Evolutionary conservation across 2,329 filamentous ascomycete genomes (phyloP).

Genomic region (Talaromyces verruculosus): DNA sequence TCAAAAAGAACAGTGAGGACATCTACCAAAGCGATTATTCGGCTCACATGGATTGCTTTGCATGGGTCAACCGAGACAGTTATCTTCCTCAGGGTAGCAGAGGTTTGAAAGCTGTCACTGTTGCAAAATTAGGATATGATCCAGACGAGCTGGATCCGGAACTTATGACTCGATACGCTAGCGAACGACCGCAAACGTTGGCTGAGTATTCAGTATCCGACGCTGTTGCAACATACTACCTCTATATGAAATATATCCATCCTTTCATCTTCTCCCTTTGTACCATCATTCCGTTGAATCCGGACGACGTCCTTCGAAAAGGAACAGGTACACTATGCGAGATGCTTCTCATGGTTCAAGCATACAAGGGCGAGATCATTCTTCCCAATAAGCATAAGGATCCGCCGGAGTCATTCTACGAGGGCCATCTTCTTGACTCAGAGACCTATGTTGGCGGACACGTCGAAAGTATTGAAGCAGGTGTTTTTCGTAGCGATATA

Average conservation of each 20-base stretch:
- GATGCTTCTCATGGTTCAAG: conserved; percentile 99
- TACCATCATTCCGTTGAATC: conserved; percentile 89
- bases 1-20: conserved; percentile 91
- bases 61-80: conserved; percentile 98
- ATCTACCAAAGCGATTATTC: conserved; percentile 96
- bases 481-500: conserved; percentile 94
- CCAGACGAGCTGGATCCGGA: conserved; percentile 97
- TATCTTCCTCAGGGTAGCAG: conserved; percentile 96
- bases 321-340: conserved; percentile 98
- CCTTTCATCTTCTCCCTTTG: conserved; percentile 98
- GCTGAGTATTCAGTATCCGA: conserved; percentile 99
- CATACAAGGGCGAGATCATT: conserved; percentile 86
- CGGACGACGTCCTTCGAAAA: conserved; percentile 90
- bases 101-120: conserved; percentile 95
- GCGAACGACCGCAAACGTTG: conserved; percentile 85
- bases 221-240: conserved; percentile 95
- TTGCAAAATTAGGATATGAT: conserved; percentile 96
- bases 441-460: conserved; percentile 98
- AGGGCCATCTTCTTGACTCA: conserved; percentile 91
- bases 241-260: conserved; percentile 99
- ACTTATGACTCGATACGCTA: conserved; percentile 87
- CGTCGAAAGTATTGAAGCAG: conserved; percentile 98
- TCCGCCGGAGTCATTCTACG: conserved; percentile 90
- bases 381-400: conserved; percentile 94
- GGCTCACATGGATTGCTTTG: conserved; percentile 98